Percentiles rank a stretch among this genome's conserved stretches.
Conservation (phyloP, 1,284 basidiomycete genomes). For the Coriolopsis trogii region DNA sequence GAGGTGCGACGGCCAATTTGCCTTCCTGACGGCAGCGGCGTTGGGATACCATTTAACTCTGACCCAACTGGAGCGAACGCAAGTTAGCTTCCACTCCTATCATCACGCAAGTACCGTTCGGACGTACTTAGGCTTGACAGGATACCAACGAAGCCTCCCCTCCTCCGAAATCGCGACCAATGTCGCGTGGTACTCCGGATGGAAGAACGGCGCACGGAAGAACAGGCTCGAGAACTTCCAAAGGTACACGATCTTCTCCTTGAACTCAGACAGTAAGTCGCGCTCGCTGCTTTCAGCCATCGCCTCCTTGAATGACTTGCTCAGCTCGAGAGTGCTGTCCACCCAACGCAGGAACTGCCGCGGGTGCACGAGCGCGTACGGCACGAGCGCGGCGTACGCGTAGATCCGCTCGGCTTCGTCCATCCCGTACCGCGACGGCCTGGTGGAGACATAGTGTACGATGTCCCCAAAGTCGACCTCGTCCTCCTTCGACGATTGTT, state of each 20-base stretch:
- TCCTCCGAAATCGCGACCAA: too few relatives aligned
- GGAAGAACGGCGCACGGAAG: too few relatives aligned
- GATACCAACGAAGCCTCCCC: too few relatives aligned
- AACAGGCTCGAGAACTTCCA: too few relatives aligned
- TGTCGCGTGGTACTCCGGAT: too few relatives aligned
- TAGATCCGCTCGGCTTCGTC: background rate
- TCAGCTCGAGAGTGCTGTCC: background rate
- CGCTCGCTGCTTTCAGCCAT: background rate
- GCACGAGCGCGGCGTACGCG: constrained; percentile 3
- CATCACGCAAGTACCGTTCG: background rate
- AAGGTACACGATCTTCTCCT: too few relatives aligned
- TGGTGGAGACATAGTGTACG: background rate
- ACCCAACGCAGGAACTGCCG: constrained; percentile 1
- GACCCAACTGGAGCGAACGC: background rate
- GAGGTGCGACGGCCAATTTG: constrained; percentile 9
- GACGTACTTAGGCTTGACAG: background rate
- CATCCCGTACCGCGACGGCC: background rate
- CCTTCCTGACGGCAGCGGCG: background rate
- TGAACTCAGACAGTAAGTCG: too few relatives aligned
- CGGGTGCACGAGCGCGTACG: constrained; percentile 8
- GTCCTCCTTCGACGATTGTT: too few relatives aligned
- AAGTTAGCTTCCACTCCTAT: background rate
- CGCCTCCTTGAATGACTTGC: background rate
- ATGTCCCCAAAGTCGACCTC: background rate
- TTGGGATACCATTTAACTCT: constrained; percentile 20